Conservation (phyloP, 805 yeast species). For the Candida maesae region DNA sequence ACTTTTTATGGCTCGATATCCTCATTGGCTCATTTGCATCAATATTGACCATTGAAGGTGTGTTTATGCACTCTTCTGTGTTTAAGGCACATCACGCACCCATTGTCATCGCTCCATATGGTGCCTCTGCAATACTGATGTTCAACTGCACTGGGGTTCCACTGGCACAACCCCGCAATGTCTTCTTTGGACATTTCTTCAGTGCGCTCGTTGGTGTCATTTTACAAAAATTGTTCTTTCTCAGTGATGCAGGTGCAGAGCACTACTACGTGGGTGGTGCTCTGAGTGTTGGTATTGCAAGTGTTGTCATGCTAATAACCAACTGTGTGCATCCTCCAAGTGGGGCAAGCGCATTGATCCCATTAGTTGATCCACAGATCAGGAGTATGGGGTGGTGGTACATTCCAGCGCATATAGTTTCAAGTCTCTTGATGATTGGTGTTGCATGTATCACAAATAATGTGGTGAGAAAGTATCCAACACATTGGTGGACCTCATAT, state of each 20-base stretch:
- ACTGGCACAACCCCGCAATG: slow-evolving; percentile 61
- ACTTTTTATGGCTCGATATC: slow-evolving; percentile 43
- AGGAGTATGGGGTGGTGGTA: slow-evolving; percentile 63
- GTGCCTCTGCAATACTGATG: slow-evolving; percentile 58
- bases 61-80: slow-evolving; percentile 36
- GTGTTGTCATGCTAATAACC: slow-evolving; percentile 48
- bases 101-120: slow-evolving; percentile 50
- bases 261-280: slow-evolving; percentile 59
- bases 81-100: slow-evolving; percentile 42
- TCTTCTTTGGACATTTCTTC: slow-evolving; percentile 52
- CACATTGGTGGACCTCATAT: slow-evolving; percentile 50
- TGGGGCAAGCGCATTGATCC: slow-evolving; percentile 65
- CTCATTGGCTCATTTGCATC: slow-evolving; percentile 45
- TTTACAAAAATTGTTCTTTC: slow-evolving; percentile 46
- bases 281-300: slow-evolving; percentile 49
- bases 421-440: slow-evolving; percentile 42
- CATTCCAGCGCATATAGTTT: slow-evolving; percentile 49
- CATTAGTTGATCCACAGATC: slow-evolving; percentile 43
- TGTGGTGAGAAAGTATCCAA: slow-evolving; percentile 49
- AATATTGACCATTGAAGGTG: slow-evolving; percentile 41
- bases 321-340: slow-evolving; percentile 70
- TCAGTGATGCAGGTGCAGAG: slow-evolving; percentile 33
- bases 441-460: slow-evolving; percentile 55
- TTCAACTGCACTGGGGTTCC: slow-evolving; percentile 56
- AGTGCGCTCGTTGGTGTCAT: slow-evolving; percentile 52